These are phyloP conservation scores for Metschnikowia kofuensis DNA, from an alignment of 805 yeast genomes.

Conservation along the genomic window DNA sequence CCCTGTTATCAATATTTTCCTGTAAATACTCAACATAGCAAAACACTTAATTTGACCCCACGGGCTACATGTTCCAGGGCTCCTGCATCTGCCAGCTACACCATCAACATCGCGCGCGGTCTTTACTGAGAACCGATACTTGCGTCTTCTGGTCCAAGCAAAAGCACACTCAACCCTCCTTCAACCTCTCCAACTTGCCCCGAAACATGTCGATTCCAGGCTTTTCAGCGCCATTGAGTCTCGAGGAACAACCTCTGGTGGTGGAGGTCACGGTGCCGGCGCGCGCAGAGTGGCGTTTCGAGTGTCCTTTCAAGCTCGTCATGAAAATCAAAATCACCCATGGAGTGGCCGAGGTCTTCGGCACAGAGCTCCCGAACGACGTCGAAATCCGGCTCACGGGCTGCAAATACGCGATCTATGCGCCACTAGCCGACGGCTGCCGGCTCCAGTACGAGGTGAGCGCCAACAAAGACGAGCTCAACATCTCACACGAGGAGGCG, in stretches of 20 bases:
- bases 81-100: neutral
- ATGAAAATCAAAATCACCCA: slow-evolving; percentile 49
- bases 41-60: too few relatives aligned
- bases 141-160: neutral
- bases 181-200: neutral
- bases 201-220: slow-evolving; percentile 17
- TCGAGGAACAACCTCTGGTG: slow-evolving; percentile 3
- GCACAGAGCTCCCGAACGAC: slow-evolving; percentile 83
- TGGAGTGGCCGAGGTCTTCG: slow-evolving; percentile 89
- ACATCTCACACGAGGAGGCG: slow-evolving; percentile 31
- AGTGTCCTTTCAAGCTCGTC: slow-evolving; percentile 51
- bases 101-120: neutral
- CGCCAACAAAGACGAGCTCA: slow-evolving; percentile 25
- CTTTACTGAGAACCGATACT: too few relatives aligned
- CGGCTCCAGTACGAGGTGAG: slow-evolving; percentile 44
- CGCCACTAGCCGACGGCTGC: slow-evolving; percentile 60
- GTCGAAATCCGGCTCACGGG: slow-evolving; percentile 44
- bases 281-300: slow-evolving; percentile 75
- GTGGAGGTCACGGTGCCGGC: slow-evolving; percentile 28
- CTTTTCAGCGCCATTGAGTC: slow-evolving; percentile 5
- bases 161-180: neutral
- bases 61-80: too few relatives aligned
- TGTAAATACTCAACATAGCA: too few relatives aligned
- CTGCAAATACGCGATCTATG: slow-evolving; percentile 35
- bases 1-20: too few relatives aligned